Evolutionary conservation across 2,329 filamentous ascomycete species (phyloP).

Genomic region (Fusarium penzigii): DNA sequence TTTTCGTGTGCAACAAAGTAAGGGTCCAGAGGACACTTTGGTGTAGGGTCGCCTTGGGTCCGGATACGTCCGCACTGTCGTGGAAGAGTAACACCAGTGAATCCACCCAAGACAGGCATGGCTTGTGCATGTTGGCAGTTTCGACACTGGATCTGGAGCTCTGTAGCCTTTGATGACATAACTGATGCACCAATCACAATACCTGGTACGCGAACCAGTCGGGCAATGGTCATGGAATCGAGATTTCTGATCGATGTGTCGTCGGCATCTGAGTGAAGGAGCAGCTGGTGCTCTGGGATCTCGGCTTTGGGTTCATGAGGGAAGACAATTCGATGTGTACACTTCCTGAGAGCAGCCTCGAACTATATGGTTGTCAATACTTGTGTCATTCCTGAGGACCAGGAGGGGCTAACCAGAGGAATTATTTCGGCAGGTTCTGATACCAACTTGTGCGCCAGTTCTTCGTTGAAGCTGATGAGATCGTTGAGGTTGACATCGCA

Average conservation of each 20-base stretch:
- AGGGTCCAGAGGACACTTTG: conserved; percentile 87
- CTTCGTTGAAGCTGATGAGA: conserved; percentile 93
- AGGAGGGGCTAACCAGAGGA: conserved; percentile 65
- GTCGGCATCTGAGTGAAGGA: conserved; percentile 88
- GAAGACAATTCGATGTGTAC: conserved; percentile 91
- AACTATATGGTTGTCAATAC: conserved; percentile 59
- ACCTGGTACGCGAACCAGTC: conserved; percentile 93
- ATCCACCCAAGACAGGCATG: conserved; percentile 78
- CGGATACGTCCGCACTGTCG: conserved; percentile 70
- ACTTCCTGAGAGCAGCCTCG: conserved; percentile 84
- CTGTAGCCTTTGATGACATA: conserved; percentile 91
- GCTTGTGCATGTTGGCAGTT: conserved; percentile 75
- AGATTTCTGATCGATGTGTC: conserved; percentile 93
- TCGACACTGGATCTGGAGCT: conserved; percentile 83
- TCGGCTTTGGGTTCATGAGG: conserved; percentile 67
- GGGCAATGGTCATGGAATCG: conserved; percentile 87
- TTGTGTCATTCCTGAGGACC: background rate
- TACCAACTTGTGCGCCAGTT: conserved; percentile 84
- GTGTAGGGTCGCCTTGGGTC: conserved; percentile 64
- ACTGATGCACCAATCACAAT: conserved; percentile 98
- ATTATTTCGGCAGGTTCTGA: conserved; percentile 92
- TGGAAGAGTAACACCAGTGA: conserved; percentile 83
- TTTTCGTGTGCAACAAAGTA: conserved; percentile 96
- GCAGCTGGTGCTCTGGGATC: conserved; percentile 89
- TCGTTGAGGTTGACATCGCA: conserved; percentile 97